Conservation (phyloP, 805 yeast species). For the Saccharomycopsis lassenensis region DNA sequence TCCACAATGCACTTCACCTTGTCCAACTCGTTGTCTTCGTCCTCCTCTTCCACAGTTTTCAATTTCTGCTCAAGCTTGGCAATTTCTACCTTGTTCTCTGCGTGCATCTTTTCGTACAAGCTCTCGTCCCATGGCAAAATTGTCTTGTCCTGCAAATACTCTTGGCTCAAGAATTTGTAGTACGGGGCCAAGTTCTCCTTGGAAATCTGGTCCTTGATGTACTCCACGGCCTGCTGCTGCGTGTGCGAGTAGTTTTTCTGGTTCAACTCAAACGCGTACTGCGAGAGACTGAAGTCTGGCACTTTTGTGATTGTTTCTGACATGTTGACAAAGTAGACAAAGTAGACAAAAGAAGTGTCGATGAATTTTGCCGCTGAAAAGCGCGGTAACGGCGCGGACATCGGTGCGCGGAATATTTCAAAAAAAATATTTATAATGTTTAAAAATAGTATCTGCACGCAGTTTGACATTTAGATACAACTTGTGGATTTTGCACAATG, state of each 20-base stretch:
- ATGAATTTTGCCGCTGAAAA: no score
- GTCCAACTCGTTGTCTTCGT: conserved; percentile 81
- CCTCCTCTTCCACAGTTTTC: conserved; percentile 41
- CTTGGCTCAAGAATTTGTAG: conserved; percentile 54
- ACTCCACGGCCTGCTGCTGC: conserved; percentile 34
- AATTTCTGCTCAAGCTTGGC: conserved; percentile 34
- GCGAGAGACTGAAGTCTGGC: conserved; percentile 80
- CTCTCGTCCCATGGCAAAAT: conserved; percentile 48
- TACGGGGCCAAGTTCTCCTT: conserved; percentile 69
- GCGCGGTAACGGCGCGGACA: no score
- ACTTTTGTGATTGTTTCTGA: no score
- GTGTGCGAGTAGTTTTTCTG: conserved; percentile 27
- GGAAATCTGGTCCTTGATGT: conserved; percentile 43
- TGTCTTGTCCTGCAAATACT: conserved; percentile 27
- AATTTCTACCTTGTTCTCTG: conserved; percentile 46
- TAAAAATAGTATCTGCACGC: no score
- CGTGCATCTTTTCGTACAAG: conserved; percentile 39
- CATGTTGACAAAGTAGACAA: no score
- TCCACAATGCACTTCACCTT: conserved; percentile 63
- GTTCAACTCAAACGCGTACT: conserved; percentile 57
- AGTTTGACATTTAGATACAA: no score
- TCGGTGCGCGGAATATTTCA: no score
- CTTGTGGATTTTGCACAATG: no score
- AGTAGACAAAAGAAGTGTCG: no score
- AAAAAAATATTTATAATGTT: no score